Percentiles rank a stretch among this genome's conserved stretches.
phyloP scores from a whole-genome alignment of 2,329 filamentous ascomycete genomes.

The Raffaelea ambrosiae region DNA sequence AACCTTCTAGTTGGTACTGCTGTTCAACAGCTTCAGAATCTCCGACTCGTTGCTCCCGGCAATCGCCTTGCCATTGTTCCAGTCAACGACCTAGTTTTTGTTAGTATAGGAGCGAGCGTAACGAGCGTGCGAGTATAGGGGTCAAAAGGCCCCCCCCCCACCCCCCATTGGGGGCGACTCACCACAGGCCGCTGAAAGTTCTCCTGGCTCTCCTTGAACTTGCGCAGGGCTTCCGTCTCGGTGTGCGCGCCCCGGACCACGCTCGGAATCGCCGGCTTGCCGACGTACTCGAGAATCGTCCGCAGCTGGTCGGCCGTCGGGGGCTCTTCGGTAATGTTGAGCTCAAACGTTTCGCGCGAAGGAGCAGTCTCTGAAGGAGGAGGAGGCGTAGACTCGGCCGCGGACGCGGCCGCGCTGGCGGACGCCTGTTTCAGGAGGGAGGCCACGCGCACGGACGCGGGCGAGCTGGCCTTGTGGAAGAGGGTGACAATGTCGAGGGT shows the following conservation, averaged over 20 bases:
- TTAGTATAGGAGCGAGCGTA: no score
- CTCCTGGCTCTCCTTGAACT: conserved; percentile 60
- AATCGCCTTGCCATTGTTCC: conserved; percentile 81
- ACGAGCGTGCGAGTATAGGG: no score
- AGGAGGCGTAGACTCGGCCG: conserved; percentile 58
- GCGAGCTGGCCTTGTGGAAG: conserved; percentile 77
- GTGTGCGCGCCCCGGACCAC: conserved; percentile 68
- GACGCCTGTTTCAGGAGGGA: conserved; percentile 74
- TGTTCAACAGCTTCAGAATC: conserved; percentile 72
- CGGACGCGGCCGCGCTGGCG: conserved; percentile 61
- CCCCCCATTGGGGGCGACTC: no score
- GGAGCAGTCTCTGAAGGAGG: conserved; percentile 22
- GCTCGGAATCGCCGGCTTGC: conserved; percentile 45
- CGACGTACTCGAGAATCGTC: conserved; percentile 42
- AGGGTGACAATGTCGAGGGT: conserved; percentile 86
- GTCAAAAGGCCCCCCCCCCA: no score
- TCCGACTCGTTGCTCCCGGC: conserved; percentile 76
- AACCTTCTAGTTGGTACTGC: conserved; percentile 29
- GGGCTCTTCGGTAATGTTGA: conserved; percentile 38
- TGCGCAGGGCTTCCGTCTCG: conserved; percentile 69
- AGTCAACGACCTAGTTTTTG: conserved; percentile 72
- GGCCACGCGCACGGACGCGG: conserved; percentile 64
- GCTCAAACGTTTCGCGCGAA: conserved; percentile 69
- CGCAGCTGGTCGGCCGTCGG: conserved; percentile 51
- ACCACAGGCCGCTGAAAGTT: conserved; percentile 72